Evolutionary conservation across 305 asterid species (phyloP), one percentile per base, ranked within the genome.

Genomic region (Fraxinus albicans): DNA sequence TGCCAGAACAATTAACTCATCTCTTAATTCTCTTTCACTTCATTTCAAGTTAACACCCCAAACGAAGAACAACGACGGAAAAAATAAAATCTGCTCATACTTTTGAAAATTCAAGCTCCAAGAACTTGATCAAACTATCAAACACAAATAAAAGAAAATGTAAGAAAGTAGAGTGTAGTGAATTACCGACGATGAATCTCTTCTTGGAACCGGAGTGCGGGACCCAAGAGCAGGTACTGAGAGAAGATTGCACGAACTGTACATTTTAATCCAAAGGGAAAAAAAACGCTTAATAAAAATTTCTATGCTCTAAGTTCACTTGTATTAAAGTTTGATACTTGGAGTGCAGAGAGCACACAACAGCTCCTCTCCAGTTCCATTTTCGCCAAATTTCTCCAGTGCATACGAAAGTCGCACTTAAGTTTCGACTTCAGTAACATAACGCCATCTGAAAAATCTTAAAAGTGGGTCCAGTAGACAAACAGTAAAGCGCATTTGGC

Each of bases 161-260:
- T 9, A 6, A 50, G 76, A 35, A 21, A 13, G 29, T 72, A 7
- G n/a, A 13, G 19, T 3, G 31, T 34, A 15, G 70, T 47, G 2
- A 36, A 78, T 81, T 79, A 89, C 92, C 86, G 72, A 12, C n/a
- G 87, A 77, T 19, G 83, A 86, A 67, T 79, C 53, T 55, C 78
- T 79, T 40, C 80, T 55, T 58, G 88, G 36, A 40, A 80, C 81
- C 81, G 31, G 84, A 80, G 77, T 65, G 8, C 86, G 33, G 15
- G 81, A 73, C 73, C 80, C 63, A 33, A 65, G 87, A 23, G 87
- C 58, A 58, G 88, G 80, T 4, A 83, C n/a, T 13, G 87, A 63
- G 44, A 80, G 85, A 83, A 84, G 81, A 88, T 65, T 85, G 87
- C 83, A 86, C 79, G 83, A 83, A 86, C 86, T 85, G 88, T 88